These are phyloP conservation scores for Pelargonium citronellum DNA, from an alignment of 441 rosid species.

Conservation along the genomic window DNA sequence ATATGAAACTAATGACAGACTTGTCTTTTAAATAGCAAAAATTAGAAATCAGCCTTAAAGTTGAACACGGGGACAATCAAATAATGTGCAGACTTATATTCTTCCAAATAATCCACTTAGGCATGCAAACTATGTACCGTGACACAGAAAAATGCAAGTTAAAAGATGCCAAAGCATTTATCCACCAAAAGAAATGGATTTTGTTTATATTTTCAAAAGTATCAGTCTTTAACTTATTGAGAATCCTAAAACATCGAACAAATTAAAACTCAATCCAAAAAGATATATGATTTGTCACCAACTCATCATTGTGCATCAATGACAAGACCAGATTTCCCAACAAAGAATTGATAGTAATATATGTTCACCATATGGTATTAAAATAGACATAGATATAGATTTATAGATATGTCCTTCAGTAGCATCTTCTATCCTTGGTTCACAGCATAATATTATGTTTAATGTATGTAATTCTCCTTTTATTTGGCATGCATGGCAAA, in stretches of 20 bases:
- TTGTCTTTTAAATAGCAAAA: no score
- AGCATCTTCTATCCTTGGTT: neutral
- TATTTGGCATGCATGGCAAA: neutral
- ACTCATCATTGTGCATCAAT: neutral
- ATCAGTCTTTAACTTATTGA: no score
- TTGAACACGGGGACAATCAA: neutral
- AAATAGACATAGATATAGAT: no score
- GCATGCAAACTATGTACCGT: neutral
- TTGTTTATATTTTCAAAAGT: no score
- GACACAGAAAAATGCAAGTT: neutral
- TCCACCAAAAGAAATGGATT: neutral
- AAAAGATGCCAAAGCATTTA: neutral
- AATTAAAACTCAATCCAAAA: neutral
- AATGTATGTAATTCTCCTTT: neutral
- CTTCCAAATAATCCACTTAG: neutral
- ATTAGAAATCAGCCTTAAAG: neutral
- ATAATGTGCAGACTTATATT: neutral
- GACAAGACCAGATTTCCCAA: neutral
- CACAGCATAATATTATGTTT: neutral
- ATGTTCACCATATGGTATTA: no score
- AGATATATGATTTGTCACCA: conserved; percentile 1
- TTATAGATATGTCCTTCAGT: neutral
- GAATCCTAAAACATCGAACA: neutral
- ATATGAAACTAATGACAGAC: conserved; percentile 5
- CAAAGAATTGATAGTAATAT: neutral